Evolutionary conservation across 257 asterid genomes (phyloP), one percentile per base, ranked within the genome.

Genomic region (Nicotiana tomentosiformis): DNA sequence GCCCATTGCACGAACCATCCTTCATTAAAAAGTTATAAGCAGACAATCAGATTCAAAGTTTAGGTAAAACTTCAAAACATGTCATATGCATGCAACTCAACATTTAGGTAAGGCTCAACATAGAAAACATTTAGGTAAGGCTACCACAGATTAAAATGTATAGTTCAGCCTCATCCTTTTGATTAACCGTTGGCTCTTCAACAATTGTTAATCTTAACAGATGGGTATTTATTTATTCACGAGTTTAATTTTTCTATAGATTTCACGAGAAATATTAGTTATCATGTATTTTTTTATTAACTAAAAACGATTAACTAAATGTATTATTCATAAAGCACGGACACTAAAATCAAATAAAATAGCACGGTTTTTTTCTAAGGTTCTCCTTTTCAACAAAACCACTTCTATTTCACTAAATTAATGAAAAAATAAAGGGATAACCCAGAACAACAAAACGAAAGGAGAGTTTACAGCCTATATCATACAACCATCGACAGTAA

Each of bases 1-100:
- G 84, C 77, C 99, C 99, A 86, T 96, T 96, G 87, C 99, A 96
- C 12, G 99, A 96, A 84, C 99, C 99, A 88, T 96, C 99, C 99
- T 96, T 87, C 68, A 91, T 81, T 86, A 80, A 18, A 26, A 17
- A 56, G 84, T 64, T 23, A 77, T 74, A 57, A 86, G 78, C 82
- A 29, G 82, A 70, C 46, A 83, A 33, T 86, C 18, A 85, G 83
- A 60, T 58, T 78, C 83, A 83, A 77, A 39, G 70, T 79, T 53
- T 70, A 84, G 64, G 81, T 78, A 61, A 61, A 65, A 81, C 65
- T 67, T 78, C 70, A 81, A 74, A 86, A 61, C 55, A 77, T 16
- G 17, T 29, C 10, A 1, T 30, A 29, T 11, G 8, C 69, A 66
- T 66, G 66, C 78, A 66, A 33, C 39, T 62, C 61, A 65, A 81